Conservation (phyloP, 2,329 filamentous ascomycete genomes). For the Cladosporium sp. region DNA sequence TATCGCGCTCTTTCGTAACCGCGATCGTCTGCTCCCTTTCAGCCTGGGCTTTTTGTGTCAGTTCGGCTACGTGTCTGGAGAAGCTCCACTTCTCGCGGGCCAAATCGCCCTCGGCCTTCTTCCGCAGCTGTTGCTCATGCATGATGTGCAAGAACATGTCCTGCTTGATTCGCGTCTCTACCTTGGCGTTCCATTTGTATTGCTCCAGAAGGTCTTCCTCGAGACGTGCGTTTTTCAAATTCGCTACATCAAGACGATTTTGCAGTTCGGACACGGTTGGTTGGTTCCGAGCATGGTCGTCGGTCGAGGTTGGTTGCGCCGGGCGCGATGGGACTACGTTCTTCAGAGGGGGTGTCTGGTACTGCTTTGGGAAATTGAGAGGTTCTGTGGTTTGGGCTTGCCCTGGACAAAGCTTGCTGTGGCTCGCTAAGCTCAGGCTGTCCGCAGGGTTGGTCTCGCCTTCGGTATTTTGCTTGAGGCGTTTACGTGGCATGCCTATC, state of each 20-base stretch:
- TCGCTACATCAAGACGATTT: not conserved
- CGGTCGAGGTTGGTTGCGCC: too few relatives aligned
- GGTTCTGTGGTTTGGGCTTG: too few relatives aligned
- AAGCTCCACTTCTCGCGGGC: not conserved
- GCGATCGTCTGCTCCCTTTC: not conserved
- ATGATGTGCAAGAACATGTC: conserved; percentile 13
- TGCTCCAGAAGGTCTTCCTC: not conserved
- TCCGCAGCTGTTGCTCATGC: conserved; percentile 3
- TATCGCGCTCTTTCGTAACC: not conserved
- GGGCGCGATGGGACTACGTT: too few relatives aligned
- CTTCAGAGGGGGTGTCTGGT: not conserved
- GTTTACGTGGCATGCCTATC: too few relatives aligned
- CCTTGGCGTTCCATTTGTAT: not conserved
- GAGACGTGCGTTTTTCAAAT: not conserved
- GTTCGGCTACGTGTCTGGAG: not conserved
- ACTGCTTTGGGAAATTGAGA: too few relatives aligned
- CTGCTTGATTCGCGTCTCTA: conserved; percentile 4
- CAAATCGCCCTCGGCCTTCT: not conserved
- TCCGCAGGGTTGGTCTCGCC: too few relatives aligned
- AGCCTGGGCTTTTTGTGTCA: not conserved
- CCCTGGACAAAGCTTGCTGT: too few relatives aligned
- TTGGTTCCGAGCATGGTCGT: too few relatives aligned
- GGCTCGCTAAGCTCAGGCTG: too few relatives aligned
- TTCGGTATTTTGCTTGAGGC: too few relatives aligned
- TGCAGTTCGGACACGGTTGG: not conserved